phyloP scores from a whole-genome alignment of 257 asterid species.

The Leptodermis oblonga region DNA sequence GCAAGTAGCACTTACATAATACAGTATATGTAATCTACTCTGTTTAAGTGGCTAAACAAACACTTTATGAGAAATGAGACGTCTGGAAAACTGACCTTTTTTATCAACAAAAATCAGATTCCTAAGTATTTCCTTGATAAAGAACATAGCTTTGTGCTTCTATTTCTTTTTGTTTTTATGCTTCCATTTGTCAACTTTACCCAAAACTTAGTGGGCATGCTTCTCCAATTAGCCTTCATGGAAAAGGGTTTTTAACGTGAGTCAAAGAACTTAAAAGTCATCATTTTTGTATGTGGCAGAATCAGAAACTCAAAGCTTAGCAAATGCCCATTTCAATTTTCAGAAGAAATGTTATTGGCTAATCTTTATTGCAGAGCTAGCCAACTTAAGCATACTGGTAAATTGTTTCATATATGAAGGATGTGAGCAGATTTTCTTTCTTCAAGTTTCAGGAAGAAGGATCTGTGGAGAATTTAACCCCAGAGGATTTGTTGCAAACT shows the following conservation, averaged over 20 bases:
- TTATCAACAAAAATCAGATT: background rate
- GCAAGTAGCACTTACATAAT: background rate
- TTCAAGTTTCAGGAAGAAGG: constrained; percentile 53
- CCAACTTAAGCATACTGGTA: background rate
- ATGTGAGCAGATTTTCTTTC: constrained; percentile 5
- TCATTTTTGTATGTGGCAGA: background rate
- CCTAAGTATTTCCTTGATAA: background rate
- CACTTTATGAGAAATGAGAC: background rate
- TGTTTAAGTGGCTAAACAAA: background rate
- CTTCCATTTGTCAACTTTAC: background rate
- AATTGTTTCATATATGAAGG: background rate
- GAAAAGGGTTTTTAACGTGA: background rate
- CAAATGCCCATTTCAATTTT: background rate
- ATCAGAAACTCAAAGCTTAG: background rate
- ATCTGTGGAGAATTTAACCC: constrained; percentile 55
- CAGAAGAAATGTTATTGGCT: background rate
- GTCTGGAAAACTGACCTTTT: background rate
- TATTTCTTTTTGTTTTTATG: background rate
- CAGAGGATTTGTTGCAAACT: constrained; percentile 62
- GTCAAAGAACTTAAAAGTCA: background rate
- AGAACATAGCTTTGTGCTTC: background rate
- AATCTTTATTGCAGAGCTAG: background rate
- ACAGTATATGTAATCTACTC: background rate
- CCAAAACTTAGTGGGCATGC: background rate
- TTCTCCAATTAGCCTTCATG: background rate